Base-by-base conservation (phyloP, 345 rosid species). In the Aegle marmelos region DNA sequence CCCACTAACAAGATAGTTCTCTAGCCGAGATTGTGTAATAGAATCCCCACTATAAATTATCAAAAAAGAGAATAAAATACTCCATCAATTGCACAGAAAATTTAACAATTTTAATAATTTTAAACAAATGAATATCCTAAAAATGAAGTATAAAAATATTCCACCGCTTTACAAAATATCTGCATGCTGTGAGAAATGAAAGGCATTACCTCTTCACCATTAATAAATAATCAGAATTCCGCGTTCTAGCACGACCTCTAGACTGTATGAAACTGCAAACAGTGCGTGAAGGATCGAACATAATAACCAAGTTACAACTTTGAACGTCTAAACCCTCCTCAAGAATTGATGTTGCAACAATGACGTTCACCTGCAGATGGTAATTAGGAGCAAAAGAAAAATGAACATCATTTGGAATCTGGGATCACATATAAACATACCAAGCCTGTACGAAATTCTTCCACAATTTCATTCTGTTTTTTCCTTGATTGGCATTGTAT, bases 321-420 rank as follows among this genome's bases (percentile, higher is more conserved):
- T 90, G 99, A 64, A 96, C 92, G 84, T 96, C 99, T 73, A 96
- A 83, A 67, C 99, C 99, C 78, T 94, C 99, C 84, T 96, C 99
- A 54, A 96, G 91, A 77, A 96, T 92, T 56, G 99, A 94, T n/a
- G 99, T 94, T 25, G 99, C 90, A 74, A 92, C 89, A 75, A 96
- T 88, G 76, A 96, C 71, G 81, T 96, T 94, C 36, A 96, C 97
- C 98, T 96, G 80, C 41, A 79, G 72, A 45, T 45, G 24, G 61
- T 45, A 45, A 45, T 24, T n/a, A 31, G 19, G 54, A 56, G 39
- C 25, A 74, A 74, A 75, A 11, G 53, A n/a, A 77, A 34, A 53
- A 53, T 17, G 7, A 53, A 16, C 7, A 1, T 53, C 11, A 74
- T 2, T 21, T 19, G 66, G 61, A 63, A 57, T 25, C 11, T 58